phyloP scores from a whole-genome alignment of 2,329 filamentous ascomycete genomes.

The Fusarium sp. region DNA sequence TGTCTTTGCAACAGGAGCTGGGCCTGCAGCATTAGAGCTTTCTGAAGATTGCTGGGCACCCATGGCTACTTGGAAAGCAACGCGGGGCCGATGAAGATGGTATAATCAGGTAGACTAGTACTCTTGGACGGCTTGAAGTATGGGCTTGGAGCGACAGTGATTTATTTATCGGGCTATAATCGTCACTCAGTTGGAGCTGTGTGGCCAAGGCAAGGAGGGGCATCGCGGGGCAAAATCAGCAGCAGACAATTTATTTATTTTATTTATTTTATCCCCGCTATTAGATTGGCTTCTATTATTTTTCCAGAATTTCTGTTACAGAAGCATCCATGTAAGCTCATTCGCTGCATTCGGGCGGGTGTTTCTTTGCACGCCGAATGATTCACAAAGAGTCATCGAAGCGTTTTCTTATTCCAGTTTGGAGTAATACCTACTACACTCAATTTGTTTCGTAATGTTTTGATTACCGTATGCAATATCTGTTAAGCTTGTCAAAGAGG shows the following conservation, averaged over 20 bases:
- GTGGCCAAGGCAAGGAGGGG: conserved; percentile 29
- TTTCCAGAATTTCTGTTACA: conserved; percentile 25
- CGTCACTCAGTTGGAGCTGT: conserved; percentile 5
- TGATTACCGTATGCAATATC: background rate
- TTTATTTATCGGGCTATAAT: conserved; percentile 9
- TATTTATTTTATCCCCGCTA: conserved; percentile 21
- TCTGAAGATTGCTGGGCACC: conserved; percentile 68
- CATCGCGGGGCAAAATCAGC: conserved; percentile 36
- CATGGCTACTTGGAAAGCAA: conserved; percentile 53
- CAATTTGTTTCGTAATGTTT: background rate
- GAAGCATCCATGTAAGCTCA: conserved; percentile 26
- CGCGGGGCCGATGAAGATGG: background rate
- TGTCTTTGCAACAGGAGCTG: conserved; percentile 67
- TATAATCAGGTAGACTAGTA: background rate
- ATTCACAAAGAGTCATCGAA: conserved; percentile 37
- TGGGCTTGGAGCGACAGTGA: background rate
- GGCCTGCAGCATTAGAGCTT: conserved; percentile 52
- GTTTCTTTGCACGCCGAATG: conserved; percentile 26
- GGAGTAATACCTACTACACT: background rate
- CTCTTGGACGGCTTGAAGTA: background rate
- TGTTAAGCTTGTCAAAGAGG: background rate
- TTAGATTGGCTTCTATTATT: background rate
- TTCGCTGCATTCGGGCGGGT: conserved; percentile 11
- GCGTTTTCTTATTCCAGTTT: background rate
- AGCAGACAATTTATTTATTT: conserved; percentile 11